Base-by-base conservation (phyloP, 2,329 filamentous ascomycete species). In the Albophoma yamanashiensis region DNA sequence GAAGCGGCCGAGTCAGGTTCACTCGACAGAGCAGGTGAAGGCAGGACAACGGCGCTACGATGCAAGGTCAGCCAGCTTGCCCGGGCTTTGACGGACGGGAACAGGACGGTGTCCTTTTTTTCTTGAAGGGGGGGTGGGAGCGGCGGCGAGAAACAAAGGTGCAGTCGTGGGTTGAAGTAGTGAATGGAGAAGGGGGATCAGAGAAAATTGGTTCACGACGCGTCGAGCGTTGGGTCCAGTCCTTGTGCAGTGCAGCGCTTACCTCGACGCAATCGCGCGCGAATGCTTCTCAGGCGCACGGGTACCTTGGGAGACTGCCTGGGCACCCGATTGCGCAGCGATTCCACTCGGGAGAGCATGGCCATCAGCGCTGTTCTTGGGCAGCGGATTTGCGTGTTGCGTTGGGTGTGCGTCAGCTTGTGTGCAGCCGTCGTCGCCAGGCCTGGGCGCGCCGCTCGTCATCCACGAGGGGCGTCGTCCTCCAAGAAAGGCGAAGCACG, bases 11-110 rank as follows among this genome's bases (percentile, higher is more conserved):
- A 81, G 66, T 81, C 84, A 20, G 77, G 75, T 62, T 86, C 83
- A 64, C 88, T 82, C 68, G 84, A 88, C 14, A 82, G 80, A 15
- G 84, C 80, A 39, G 86, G 85, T 17, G 87, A 87, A 8, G 84
- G 83, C 57, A 88, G 77, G 25, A 82, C 74, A 40, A 72, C 65
- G 61, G 69, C 64, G 25, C 15, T 45, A 40, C 61, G 59, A 39
- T 22, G 39, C 34, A n/a, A 15, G 14, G 60, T 59, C 45, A 63
- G 60, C 58, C 39, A 62, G 60, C 60, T 3, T 27, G 40, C 17
- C n/a, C 31, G 4, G n/a, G 5, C 20, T 20, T 22, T 43, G n/a
- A 36, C n/a, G 9, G 27, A 59, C 5, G 39, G n/a, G 25, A 47
- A 34, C 7, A 17, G 27, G 39, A 15, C 27, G n/a, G 25, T 8